These are phyloP conservation scores for Pleoardoris graminearum DNA, from an alignment of 2,329 filamentous ascomycete species.

Conservation along the genomic window DNA sequence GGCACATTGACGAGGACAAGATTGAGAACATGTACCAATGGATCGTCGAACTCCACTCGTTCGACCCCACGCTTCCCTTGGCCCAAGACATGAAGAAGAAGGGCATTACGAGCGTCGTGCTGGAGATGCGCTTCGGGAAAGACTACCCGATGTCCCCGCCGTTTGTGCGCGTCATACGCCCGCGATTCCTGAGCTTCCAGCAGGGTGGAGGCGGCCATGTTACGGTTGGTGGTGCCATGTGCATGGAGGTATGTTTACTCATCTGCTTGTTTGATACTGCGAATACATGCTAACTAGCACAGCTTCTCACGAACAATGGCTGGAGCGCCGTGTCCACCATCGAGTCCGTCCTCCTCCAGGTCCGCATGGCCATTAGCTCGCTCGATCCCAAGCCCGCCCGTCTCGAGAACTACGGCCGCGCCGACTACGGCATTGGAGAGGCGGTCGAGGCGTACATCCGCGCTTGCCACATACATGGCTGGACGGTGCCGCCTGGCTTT, in stretches of 20 bases:
- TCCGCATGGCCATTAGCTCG: constrained; percentile 74
- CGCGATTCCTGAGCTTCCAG: constrained; percentile 73
- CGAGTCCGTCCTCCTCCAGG: constrained; percentile 78
- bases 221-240: constrained; percentile 79
- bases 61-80: constrained; percentile 69
- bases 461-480: constrained; percentile 70
- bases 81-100: constrained; percentile 71
- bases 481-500: constrained; percentile 70
- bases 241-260: constrained; percentile 60
- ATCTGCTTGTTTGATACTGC: not conserved
- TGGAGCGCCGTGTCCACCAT: constrained; percentile 76
- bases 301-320: constrained; percentile 79
- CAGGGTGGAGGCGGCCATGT: constrained; percentile 83
- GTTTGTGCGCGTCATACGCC: constrained; percentile 80
- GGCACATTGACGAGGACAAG: constrained; percentile 73
- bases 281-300: constrained; percentile 8
- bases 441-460: constrained; percentile 74
- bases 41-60: constrained; percentile 88
- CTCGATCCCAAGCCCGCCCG: constrained; percentile 72
- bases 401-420: constrained; percentile 50
- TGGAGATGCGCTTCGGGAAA: constrained; percentile 80
- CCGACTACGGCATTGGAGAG: constrained; percentile 69
- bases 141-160: constrained; percentile 79
- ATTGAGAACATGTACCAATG: constrained; percentile 83
- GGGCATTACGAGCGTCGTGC: constrained; percentile 67